phyloP scores from a whole-genome alignment of 345 rosid genomes.

The Syzygium grande region DNA sequence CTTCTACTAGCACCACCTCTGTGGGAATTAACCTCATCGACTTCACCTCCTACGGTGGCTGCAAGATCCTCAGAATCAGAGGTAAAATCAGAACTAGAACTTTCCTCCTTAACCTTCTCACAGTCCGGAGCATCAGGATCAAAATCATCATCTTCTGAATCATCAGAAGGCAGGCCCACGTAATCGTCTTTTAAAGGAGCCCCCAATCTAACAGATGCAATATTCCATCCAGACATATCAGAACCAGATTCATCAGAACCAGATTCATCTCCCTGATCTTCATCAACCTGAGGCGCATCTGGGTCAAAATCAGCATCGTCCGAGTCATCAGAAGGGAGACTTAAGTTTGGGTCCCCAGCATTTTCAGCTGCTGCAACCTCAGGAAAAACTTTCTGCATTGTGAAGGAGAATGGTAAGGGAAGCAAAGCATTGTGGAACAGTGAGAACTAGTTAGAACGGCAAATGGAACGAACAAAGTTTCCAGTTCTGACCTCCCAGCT shows the following conservation, averaged over 20 bases:
- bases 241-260: conserved; percentile 54
- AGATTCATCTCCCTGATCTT: conserved; percentile 39
- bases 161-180: conserved; percentile 69
- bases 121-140: conserved; percentile 35
- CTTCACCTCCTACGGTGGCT: conserved; percentile 16
- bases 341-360: conserved; percentile 39
- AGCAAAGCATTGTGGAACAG: background rate
- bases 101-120: conserved; percentile 31
- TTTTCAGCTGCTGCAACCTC: conserved; percentile 62
- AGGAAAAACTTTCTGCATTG: conserved; percentile 79
- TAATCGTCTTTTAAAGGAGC: conserved; percentile 22
- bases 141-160: conserved; percentile 83
- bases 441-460: background rate
- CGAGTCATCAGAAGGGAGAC: conserved; percentile 78
- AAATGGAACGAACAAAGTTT: background rate
- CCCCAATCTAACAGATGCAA: conserved; percentile 49
- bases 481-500: conserved; percentile 68
- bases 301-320: conserved; percentile 79
- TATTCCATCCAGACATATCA: conserved; percentile 48
- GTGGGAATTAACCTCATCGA: conserved; percentile 13
- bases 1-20: conserved; percentile 1
- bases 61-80: conserved; percentile 76
- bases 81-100: conserved; percentile 67
- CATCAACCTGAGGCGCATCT: conserved; percentile 27
- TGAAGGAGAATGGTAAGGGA: background rate